A percentile compares a stretch with the other conserved stretches of the same genome.
These are phyloP conservation scores for Suillus lakei DNA, from an alignment of 768 basidiomycete species.

Conservation along the genomic window DNA sequence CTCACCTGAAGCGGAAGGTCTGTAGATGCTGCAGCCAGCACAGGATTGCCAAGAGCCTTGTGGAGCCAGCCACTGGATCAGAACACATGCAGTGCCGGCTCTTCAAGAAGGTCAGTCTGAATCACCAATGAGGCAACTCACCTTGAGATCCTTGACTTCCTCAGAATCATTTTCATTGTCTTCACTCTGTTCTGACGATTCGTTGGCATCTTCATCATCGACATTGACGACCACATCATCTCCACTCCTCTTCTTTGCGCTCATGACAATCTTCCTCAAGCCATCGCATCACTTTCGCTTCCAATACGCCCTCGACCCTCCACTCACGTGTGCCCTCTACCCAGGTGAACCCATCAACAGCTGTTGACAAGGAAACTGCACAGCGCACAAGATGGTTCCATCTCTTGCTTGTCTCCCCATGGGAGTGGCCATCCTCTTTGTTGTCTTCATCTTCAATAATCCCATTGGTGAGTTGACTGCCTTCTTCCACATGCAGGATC, in stretches of 20 bases:
- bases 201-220: constrained; percentile 53
- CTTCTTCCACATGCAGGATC: constrained; percentile 68
- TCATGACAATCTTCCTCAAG: constrained; percentile 69
- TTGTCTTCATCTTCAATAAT: constrained; percentile 80
- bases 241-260: constrained; percentile 68
- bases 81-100: too few relatives aligned
- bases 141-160: constrained; percentile 83
- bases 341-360: constrained; percentile 80
- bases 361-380: constrained; percentile 65
- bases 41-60: too few relatives aligned
- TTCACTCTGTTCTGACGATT: constrained; percentile 45
- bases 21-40: too few relatives aligned
- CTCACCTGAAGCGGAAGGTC: too few relatives aligned
- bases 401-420: constrained; percentile 51
- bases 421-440: constrained; percentile 44
- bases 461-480: constrained; percentile 67
- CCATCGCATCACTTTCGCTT: constrained; percentile 73
- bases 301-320: constrained; percentile 66
- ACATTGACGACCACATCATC: constrained; percentile 63
- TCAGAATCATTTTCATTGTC: constrained; percentile 72
- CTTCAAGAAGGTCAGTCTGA: too few relatives aligned
- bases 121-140: constrained; percentile 38
- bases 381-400: constrained; percentile 80
- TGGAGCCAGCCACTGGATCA: too few relatives aligned
- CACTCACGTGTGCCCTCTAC: constrained; percentile 61